Conservation (phyloP, 768 basidiomycete genomes). For the Filobasidium floriforme region DNA sequence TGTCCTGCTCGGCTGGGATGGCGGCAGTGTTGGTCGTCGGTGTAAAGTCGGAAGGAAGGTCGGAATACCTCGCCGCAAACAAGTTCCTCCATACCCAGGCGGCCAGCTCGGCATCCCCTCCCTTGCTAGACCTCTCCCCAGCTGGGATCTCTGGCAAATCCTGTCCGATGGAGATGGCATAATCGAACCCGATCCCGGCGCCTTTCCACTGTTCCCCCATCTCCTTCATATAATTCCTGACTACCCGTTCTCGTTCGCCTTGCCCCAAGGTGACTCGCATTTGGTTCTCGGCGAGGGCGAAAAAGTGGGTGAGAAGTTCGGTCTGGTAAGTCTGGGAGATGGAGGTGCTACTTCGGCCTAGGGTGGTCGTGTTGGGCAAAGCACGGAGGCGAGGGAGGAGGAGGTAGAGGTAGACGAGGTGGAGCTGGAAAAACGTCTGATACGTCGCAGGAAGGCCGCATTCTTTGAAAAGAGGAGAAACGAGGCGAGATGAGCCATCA, state of each 20-base stretch:
- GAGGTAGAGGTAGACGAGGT: constrained; percentile 87
- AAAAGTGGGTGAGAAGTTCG: constrained; percentile 86
- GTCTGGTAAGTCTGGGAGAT: constrained; percentile 55
- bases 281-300: constrained; percentile 84
- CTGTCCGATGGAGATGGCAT: constrained; percentile 55
- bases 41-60: constrained; percentile 1
- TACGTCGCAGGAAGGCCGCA: constrained; percentile 84
- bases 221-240: constrained; percentile 75
- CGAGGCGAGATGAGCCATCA: neutral
- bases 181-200: constrained; percentile 66
- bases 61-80: constrained; percentile 65
- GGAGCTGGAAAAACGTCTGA: constrained; percentile 92
- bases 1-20: neutral
- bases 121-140: constrained; percentile 39
- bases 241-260: constrained; percentile 62
- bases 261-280: constrained; percentile 67
- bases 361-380: constrained; percentile 53
- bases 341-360: constrained; percentile 18
- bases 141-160: neutral
- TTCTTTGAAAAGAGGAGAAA: constrained; percentile 50
- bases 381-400: constrained; percentile 79
- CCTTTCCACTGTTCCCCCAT: constrained; percentile 87
- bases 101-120: constrained; percentile 74
- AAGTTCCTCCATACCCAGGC: constrained; percentile 85
- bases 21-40: neutral